These are phyloP conservation scores for Bacidia rubella DNA, from an alignment of 495 filamentous ascomycete species.

Conservation along the genomic window DNA sequence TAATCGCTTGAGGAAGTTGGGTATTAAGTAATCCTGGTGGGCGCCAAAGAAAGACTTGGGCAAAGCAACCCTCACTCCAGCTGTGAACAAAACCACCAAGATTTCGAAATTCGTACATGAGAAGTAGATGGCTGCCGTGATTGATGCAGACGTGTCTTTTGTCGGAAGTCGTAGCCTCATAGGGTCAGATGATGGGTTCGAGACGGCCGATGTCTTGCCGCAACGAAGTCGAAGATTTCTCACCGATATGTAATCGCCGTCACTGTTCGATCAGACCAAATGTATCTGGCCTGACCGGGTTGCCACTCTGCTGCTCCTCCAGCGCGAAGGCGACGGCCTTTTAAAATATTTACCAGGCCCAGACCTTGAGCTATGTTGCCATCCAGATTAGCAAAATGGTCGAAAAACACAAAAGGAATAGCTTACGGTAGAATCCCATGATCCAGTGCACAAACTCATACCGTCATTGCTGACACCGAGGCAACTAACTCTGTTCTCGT, in stretches of 20 bases:
- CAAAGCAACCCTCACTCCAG: neutral
- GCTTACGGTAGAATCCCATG: conserved; percentile 97
- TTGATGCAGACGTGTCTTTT: neutral
- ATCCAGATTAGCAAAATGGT: neutral
- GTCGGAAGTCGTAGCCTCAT: neutral
- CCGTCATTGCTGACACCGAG: conserved; percentile 96
- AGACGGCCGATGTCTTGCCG: conserved; percentile 2
- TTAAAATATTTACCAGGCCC: conserved; percentile 47
- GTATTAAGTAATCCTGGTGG: neutral
- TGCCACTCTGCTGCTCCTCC: neutral
- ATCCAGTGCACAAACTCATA: conserved; percentile 97
- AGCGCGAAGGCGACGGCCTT: neutral
- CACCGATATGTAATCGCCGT: neutral
- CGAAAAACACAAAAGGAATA: neutral
- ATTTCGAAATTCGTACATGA: neutral
- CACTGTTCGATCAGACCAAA: neutral
- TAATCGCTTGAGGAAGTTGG: neutral
- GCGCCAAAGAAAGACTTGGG: neutral
- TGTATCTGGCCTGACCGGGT: neutral
- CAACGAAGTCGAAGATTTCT: neutral
- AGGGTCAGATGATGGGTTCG: neutral
- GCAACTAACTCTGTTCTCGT: conserved; percentile 98
- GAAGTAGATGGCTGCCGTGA: neutral
- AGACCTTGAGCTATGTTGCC: conserved; percentile 61
- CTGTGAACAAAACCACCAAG: neutral